Conservation (phyloP, 1,139 yeast genomes). For the Suhomyces ambrosiae region DNA sequence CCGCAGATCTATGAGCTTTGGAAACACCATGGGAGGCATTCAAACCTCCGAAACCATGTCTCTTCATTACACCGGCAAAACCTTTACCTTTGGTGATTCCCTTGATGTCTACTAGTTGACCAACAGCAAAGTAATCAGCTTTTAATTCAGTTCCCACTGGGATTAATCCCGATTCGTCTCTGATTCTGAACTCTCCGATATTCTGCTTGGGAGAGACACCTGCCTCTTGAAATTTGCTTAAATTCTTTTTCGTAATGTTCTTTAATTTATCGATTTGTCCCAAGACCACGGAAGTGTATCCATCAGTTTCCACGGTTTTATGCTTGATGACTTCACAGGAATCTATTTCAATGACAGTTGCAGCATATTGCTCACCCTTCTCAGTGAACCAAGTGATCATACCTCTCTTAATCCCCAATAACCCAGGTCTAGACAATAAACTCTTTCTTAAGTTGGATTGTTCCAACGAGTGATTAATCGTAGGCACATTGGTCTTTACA, state of each 20-base stretch:
- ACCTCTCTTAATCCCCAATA: constrained; percentile 81
- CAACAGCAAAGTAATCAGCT: constrained; percentile 83
- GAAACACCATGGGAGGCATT: constrained; percentile 97
- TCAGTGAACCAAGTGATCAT: constrained; percentile 83
- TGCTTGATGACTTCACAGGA: constrained; percentile 81
- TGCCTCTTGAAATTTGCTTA: constrained; percentile 82
- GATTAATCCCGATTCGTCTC: constrained; percentile 63
- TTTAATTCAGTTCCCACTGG: constrained; percentile 77
- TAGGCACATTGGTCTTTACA: constrained; percentile 44
- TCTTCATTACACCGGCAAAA: constrained; percentile 97
- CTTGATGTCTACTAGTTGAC: constrained; percentile 81
- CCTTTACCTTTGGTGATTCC: constrained; percentile 93
- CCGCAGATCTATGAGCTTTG: constrained; percentile 90
- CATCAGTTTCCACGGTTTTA: constrained; percentile 69
- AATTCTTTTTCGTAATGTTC: constrained; percentile 63
- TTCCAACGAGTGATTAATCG: constrained; percentile 56
- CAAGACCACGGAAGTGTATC: constrained; percentile 82
- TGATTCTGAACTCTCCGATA: constrained; percentile 77
- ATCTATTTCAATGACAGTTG: constrained; percentile 85
- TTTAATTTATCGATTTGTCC: constrained; percentile 79
- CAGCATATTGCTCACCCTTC: constrained; percentile 69
- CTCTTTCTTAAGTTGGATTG: constrained; percentile 64
- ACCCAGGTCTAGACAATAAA: constrained; percentile 77
- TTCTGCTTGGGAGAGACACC: constrained; percentile 81
- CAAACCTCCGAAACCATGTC: constrained; percentile 90